Evolutionary conservation across 2,329 filamentous ascomycete genomes (phyloP).

Genomic region (Plenodomus tracheiphilus): DNA sequence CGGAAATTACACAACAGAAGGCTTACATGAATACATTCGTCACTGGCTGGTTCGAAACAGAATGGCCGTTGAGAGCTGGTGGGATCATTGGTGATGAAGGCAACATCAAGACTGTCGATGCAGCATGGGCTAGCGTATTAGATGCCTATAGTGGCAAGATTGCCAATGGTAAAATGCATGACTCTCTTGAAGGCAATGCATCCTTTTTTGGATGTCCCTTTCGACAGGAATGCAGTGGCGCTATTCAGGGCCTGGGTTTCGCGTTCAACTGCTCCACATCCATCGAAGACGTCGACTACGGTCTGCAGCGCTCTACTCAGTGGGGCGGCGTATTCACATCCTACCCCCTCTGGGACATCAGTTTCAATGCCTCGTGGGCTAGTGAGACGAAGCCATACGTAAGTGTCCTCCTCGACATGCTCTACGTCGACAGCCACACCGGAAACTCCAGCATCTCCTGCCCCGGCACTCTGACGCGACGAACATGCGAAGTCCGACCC

Average conservation of each 20-base stretch:
- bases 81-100: constrained; percentile 23
- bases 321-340: constrained; percentile 3
- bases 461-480: constrained; percentile 16
- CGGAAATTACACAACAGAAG: constrained; percentile 19
- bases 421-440: constrained; percentile 20
- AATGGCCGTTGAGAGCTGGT: constrained; percentile 19
- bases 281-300: constrained; percentile 20
- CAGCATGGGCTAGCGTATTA: constrained; percentile 20
- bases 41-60: constrained; percentile 22
- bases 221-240: constrained; percentile 23
- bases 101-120: constrained; percentile 22
- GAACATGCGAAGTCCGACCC: constrained; percentile 21
- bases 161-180: constrained; percentile 28
- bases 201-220: constrained; percentile 27
- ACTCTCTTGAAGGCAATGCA: constrained; percentile 9
- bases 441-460: constrained; percentile 13
- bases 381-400: constrained; percentile 14
- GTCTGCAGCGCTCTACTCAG: constrained; percentile 11
- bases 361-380: constrained; percentile 15
- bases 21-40: constrained; percentile 22
- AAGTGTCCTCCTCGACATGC: constrained; percentile 21
- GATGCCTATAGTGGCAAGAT: constrained; percentile 27
- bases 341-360: constrained; percentile 23
- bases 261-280: constrained; percentile 19
- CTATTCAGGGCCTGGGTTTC: constrained; percentile 20